Base-by-base conservation (phyloP, 2,329 filamentous ascomycete genomes). In the Ophiostoma himal-ulmi region DNA sequence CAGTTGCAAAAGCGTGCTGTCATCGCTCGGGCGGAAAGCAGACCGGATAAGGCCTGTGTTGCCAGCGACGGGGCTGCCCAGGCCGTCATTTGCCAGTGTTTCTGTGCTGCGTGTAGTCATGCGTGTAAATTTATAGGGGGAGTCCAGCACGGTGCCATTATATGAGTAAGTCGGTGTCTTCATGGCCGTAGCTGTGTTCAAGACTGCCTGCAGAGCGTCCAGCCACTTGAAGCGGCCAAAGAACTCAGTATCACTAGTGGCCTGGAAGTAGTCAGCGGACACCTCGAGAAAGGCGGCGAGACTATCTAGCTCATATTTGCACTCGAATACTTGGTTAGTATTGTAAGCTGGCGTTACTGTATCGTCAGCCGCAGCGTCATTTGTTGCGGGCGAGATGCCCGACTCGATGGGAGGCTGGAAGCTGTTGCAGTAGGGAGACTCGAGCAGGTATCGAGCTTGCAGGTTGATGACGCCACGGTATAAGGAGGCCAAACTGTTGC, bases 271-370 rank as follows among this genome's bases (percentile, higher is more conserved):
- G 76, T 95, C 88, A 73, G 92, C 91, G 0, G 88, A 89, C 5
- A 98, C 83, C 60, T 92, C 88, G 8, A 98, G 83, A 79, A 97
- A 97, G 39, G 93, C 89, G 0, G 94, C 93, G 1, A 97, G 85
- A 13, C 91, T 94, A 81, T 97, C 94, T 65, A 97, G 88, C 80
- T 97, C 94, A 79, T 95, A 97, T 79, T 97, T 97, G 85, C 94
- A 97, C 79, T 97, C 94, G 77, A 95, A 97, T 0, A 96, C 93
- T 52, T 89, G 84, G 1, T 83, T 83, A 1, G 85, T 83, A 75
- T 91, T 91, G 36, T 91, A 89, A 37, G 83, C 80, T 0, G 93
- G 91, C 82, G 73, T 87, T 80, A 82, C 80, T 76, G 79, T 75
- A 78, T 92, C 90, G n/a, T 85, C 84, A 68, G 85, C 86, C 68